Percentiles rank a stretch among this genome's conserved stretches.
phyloP scores from a whole-genome alignment of 2,329 filamentous ascomycete species.

The Ceratocystis ficicola region DNA sequence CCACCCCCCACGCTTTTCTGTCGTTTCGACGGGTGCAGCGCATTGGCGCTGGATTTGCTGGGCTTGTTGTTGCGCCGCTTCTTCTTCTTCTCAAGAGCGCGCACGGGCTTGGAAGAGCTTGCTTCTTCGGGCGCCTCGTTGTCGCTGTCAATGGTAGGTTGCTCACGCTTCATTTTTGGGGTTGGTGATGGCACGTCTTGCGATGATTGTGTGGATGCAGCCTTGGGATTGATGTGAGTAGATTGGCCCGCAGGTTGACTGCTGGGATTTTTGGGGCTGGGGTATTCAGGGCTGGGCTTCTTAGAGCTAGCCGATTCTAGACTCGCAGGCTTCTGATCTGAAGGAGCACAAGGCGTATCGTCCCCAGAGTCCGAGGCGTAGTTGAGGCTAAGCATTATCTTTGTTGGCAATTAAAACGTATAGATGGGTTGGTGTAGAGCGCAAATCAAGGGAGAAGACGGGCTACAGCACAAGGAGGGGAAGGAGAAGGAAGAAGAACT shows the following conservation, averaged over 20 bases:
- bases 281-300: neutral
- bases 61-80: constrained; percentile 17
- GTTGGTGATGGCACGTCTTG: neutral
- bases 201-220: neutral
- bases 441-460: neutral
- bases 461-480: neutral
- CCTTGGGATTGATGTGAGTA: neutral
- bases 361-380: constrained; percentile 17
- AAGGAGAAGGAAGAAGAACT: neutral
- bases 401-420: neutral
- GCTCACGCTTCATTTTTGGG: neutral
- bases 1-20: neutral
- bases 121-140: constrained; percentile 19
- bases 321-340: neutral
- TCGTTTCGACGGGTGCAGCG: constrained; percentile 3
- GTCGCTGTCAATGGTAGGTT: neutral
- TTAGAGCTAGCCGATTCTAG: neutral
- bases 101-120: constrained; percentile 15
- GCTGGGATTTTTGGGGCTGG: neutral
- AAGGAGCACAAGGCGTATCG: neutral
- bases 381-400: constrained; percentile 14
- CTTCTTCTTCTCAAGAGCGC: constrained; percentile 17
- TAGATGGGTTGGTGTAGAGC: neutral
- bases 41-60: constrained; percentile 1
- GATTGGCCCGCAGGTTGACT: neutral